Evolutionary conservation across 225 moss, liverwort and hornwort species (phyloP).

Genomic region (Antitrichia curtipendula): DNA sequence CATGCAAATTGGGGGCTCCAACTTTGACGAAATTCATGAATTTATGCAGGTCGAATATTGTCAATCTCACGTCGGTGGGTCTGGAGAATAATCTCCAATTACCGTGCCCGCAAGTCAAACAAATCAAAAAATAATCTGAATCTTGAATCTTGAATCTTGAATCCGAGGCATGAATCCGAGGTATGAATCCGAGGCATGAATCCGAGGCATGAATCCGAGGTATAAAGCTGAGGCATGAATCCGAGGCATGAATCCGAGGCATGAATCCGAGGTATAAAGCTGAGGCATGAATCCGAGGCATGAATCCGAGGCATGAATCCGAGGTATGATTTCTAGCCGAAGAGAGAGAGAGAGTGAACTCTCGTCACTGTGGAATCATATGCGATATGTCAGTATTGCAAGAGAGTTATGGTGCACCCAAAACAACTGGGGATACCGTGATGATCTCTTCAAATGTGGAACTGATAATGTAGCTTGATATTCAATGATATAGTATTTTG

Average conservation of each 20-base stretch:
- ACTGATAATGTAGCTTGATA: neutral
- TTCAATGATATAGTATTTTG: neutral
- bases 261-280: no score
- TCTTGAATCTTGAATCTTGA: neutral
- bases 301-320: no score
- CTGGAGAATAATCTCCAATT: no score
- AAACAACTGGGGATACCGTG: no score
- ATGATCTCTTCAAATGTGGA: neutral
- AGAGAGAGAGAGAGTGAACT: neutral
- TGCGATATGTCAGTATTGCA: neutral
- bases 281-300: no score
- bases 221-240: no score
- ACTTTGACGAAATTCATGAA: accelerated
- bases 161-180: no score
- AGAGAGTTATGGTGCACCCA: no score
- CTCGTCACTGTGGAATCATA: neutral
- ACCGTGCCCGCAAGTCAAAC: no score
- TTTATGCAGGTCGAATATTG: neutral
- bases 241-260: no score
- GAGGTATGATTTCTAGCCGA: neutral
- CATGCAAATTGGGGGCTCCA: neutral
- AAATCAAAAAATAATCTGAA: neutral
- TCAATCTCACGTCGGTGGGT: neutral
- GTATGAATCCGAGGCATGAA: no score
- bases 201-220: no score